Base-by-base conservation (phyloP, 1,284 basidiomycete species). In the Thecaphora frezii region DNA sequence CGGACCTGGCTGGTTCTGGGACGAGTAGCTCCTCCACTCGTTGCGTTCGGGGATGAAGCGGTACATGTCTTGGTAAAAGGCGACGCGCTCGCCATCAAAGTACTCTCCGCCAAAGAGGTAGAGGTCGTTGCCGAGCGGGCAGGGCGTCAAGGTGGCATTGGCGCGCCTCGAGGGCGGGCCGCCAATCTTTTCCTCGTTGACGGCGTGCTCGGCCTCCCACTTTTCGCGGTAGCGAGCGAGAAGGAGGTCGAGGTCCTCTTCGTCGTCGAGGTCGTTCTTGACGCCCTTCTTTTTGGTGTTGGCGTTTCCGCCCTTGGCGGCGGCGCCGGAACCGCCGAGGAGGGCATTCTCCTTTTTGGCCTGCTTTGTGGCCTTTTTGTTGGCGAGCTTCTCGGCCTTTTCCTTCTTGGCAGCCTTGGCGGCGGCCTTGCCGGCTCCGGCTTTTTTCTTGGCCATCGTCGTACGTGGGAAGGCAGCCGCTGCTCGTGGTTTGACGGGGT, bases 91-190 rank as follows among this genome's bases (percentile, higher is more conserved):
- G 3, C 76, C 76, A 49, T 78, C 74, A 56, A 78, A 78, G 64
- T 78, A 78, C 48, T 78, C 76, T 21, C 76, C 76, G 8, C 76
- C 76, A 43, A 73, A 76, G n/a, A 78, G 55, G 55, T 74, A 78
- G 12, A 78, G 64, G 46, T 78, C 76, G 44, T 73, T 76, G 26
- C 76, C 76, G 2, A 67, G 48, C 10, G 76, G 76, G 39, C 76
- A 78, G 3, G 76, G 63, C 2, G 76, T 78, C 28, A 77, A 69
- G 26, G 71, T 76, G 10, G 76, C 76, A 56, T 78, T 78, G 22
- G 74, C 76, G 25, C 76, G 39, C 2, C 76, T 47, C 1, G 65
- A 69, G 4, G 76, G 76, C 16, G 72, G 64, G 0, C 61, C 62
- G 22, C 68, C 71, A 0, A 70, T 59, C 19, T 65, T 71, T 46